phyloP scores from a whole-genome alignment of 2,329 filamentous ascomycete genomes.

The Penicillium sp. region DNA sequence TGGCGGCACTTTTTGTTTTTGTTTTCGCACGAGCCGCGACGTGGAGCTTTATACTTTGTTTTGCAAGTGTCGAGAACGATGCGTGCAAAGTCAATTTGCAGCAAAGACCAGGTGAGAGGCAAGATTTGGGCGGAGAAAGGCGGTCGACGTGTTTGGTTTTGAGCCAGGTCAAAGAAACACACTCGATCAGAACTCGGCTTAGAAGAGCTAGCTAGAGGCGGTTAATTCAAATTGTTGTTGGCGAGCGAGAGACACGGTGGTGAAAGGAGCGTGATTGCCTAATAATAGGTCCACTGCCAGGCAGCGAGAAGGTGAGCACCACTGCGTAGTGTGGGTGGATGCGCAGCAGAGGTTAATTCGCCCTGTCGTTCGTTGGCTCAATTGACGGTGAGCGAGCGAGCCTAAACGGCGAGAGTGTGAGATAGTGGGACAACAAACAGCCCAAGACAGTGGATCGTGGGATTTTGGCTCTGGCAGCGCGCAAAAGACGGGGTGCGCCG shows the following conservation, averaged over 20 bases:
- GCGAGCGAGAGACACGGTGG: constrained; percentile 3
- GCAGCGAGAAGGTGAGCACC: not conserved
- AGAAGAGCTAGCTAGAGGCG: not conserved
- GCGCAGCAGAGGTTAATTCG: not conserved
- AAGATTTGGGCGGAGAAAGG: not conserved
- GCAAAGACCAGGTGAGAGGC: not conserved
- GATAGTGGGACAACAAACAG: not conserved
- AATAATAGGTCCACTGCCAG: constrained; percentile 8
- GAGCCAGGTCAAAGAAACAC: not conserved
- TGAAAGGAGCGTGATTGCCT: constrained; percentile 11
- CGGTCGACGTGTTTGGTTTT: not conserved
- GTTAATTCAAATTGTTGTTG: not conserved
- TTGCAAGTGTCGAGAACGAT: not conserved
- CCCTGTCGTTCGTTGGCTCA: constrained; percentile 3
- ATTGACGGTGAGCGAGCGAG: constrained; percentile 12
- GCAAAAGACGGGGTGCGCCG: not conserved
- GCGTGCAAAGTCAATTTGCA: constrained; percentile 9
- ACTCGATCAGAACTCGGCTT: not conserved
- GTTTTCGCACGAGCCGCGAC: not conserved
- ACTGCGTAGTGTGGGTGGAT: not conserved
- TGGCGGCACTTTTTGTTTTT: not conserved
- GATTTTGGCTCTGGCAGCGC: not conserved
- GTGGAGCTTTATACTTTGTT: not conserved
- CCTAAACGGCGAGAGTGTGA: constrained; percentile 1
- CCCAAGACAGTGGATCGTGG: constrained; percentile 7